Evolutionary conservation across 805 yeast species (phyloP).

Genomic region (Myxozyma mucilagina): DNA sequence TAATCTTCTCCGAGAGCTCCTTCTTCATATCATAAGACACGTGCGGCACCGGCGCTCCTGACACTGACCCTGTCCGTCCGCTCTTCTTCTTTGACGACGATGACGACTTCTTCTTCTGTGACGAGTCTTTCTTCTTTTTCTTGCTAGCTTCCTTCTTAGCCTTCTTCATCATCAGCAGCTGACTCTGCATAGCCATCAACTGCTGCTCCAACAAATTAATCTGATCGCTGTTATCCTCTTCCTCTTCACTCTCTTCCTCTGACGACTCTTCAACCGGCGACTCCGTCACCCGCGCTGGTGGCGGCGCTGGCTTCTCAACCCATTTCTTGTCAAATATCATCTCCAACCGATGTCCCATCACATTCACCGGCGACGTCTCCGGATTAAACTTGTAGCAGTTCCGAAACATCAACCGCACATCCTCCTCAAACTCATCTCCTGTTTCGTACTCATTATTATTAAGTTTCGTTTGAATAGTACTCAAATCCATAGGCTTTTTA

Average conservation of each 20-base stretch:
- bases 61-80: conserved; percentile 24
- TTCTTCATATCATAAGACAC: conserved; percentile 97
- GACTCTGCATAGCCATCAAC: conserved; percentile 78
- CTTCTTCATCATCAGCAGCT: conserved; percentile 76
- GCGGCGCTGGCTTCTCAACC: conserved; percentile 67
- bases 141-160: conserved; percentile 64
- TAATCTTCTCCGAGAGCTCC: conserved; percentile 83
- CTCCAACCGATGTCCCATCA: conserved; percentile 92
- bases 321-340: conserved; percentile 82
- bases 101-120: conserved; percentile 42
- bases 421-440: conserved; percentile 83
- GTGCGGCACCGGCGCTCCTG: conserved; percentile 40
- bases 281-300: conserved; percentile 55
- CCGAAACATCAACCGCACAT: conserved; percentile 76
- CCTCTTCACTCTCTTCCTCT: conserved; percentile 56
- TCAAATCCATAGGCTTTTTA: conserved; percentile 92
- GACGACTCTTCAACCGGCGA: conserved; percentile 41
- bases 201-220: conserved; percentile 87
- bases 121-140: conserved; percentile 50
- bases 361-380: conserved; percentile 92
- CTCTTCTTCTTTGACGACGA: conserved; percentile 16
- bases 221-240: conserved; percentile 75
- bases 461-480: conserved; percentile 77
- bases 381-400: conserved; percentile 94
- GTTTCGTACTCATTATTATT: conserved; percentile 85